phyloP scores from a whole-genome alignment of 2,329 filamentous ascomycete species.

The Verticillium isaacii region DNA sequence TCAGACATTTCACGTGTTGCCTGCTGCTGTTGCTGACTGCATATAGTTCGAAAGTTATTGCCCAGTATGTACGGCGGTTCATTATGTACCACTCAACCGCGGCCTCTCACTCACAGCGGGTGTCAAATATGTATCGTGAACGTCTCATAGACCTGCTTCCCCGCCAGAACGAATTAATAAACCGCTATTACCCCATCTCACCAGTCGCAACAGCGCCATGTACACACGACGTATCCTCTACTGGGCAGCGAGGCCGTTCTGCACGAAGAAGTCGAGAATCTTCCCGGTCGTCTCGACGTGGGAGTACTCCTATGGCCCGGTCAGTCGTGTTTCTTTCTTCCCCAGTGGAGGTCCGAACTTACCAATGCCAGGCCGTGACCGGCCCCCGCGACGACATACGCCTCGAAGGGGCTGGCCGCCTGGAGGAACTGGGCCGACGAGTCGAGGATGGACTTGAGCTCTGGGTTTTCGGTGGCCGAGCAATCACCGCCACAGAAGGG shows the following conservation, averaged over 20 bases:
- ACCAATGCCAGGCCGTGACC: slow-evolving; percentile 47
- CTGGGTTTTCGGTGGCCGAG: slow-evolving; percentile 32
- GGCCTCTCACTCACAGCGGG: neutral
- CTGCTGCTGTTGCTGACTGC: neutral
- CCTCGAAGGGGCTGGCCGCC: slow-evolving; percentile 42
- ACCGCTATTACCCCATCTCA: neutral
- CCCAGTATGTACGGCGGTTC: neutral
- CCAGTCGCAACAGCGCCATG: neutral
- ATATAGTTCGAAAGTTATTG: neutral
- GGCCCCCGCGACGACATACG: slow-evolving; percentile 47
- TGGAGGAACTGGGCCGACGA: slow-evolving; percentile 35
- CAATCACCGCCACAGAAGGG: slow-evolving; percentile 62
- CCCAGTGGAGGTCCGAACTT: neutral
- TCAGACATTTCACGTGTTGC: neutral
- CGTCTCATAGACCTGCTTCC: neutral
- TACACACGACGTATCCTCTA: neutral
- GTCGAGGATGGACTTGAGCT: slow-evolving; percentile 36
- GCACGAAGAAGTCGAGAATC: slow-evolving; percentile 32
- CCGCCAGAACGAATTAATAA: neutral
- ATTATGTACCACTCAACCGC: neutral
- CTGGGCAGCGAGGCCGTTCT: slow-evolving; percentile 9
- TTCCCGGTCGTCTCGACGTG: slow-evolving; percentile 24
- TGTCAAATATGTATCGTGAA: neutral
- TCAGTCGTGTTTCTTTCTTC: neutral
- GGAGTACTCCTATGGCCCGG: slow-evolving; percentile 20